Evolutionary conservation across 306 rosid species (phyloP), one percentile per base, ranked within the genome.

Genomic region (Quillaja saponaria): DNA sequence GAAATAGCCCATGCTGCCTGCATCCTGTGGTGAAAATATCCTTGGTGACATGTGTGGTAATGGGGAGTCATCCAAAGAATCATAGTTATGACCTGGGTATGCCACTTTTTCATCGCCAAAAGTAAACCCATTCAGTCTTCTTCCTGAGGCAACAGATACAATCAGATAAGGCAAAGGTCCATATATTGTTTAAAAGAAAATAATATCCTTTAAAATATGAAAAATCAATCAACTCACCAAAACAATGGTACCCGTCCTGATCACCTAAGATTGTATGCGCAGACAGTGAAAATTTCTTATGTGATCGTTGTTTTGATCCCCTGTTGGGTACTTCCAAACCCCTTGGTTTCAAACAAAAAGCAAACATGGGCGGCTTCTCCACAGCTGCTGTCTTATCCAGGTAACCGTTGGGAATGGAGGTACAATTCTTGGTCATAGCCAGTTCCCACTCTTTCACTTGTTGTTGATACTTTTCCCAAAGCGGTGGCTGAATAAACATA

Each of bases 341-440:
- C 68, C 96, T 80, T 46, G 99, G 99, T 78, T 89, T 94, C 78
- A 87, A 61, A 78, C 99, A 94, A 71, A 94, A 94, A 15, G 99
- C 99, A 74, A 75, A 87, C 95, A 89, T 87, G 41, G 81, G 84
- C 4, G 99, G 97, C 84, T 94, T 94, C 79, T 89, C 97, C 69
- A 72, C 39, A 70, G 77, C 44, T 50, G 80, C 76, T 62, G 56
- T 72, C 79, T 74, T 86, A 52, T 72, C 81, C 21, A 33, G 76
- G 62, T 62, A 68, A 49, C 94, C 96, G 63, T 78, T 79, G 52
- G 78, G 41, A 37, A 58, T 55, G 57, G 61, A 55, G 46, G 45
- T 33, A 64, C 19, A 71, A 78, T 54, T 78, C 78, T 87, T 89
- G 49, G 63, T 74, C 72, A 68, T 64, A 17, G 80, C 68, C 58